Evolutionary conservation across 768 basidiomycete species (phyloP).

Genomic region (Amanita rimosa): DNA sequence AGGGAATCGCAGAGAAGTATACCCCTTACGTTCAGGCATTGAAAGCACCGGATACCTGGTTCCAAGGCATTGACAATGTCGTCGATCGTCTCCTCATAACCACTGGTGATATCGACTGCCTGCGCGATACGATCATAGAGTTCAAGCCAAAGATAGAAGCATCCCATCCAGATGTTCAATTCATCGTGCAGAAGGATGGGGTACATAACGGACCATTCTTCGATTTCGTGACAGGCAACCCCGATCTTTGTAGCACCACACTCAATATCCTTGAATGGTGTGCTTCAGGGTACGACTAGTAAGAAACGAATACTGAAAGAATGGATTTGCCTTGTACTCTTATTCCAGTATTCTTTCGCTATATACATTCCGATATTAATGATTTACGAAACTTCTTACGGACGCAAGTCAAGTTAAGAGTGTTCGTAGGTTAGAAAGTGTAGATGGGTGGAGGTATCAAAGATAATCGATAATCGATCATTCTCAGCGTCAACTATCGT

Average conservation of each 20-base stretch:
- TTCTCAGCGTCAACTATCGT: neutral
- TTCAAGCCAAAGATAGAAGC: constrained; percentile 13
- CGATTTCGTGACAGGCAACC: constrained; percentile 14
- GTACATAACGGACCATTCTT: constrained; percentile 23
- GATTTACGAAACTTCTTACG: neutral
- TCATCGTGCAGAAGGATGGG: constrained; percentile 20
- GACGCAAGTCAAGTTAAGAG: neutral
- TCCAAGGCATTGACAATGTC: constrained; percentile 15
- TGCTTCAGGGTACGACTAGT: constrained; percentile 1
- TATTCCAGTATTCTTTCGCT: neutral
- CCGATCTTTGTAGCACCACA: constrained; percentile 12
- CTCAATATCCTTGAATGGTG: constrained; percentile 13
- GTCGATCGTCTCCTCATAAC: constrained; percentile 22
- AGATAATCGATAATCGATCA: neutral
- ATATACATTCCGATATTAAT: neutral
- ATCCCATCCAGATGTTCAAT: constrained; percentile 11
- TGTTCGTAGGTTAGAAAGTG: constrained; percentile 3
- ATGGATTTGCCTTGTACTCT: too few species aligned
- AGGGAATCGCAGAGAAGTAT: constrained; percentile 16
- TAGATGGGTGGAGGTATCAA: constrained; percentile 5
- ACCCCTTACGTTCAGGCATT: constrained; percentile 19
- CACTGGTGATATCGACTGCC: constrained; percentile 20
- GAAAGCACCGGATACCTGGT: constrained; percentile 21
- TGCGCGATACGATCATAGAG: constrained; percentile 19
- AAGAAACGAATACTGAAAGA: too few species aligned